Conservation (phyloP, 1,284 basidiomycete genomes). For the Naganishia sp. region DNA sequence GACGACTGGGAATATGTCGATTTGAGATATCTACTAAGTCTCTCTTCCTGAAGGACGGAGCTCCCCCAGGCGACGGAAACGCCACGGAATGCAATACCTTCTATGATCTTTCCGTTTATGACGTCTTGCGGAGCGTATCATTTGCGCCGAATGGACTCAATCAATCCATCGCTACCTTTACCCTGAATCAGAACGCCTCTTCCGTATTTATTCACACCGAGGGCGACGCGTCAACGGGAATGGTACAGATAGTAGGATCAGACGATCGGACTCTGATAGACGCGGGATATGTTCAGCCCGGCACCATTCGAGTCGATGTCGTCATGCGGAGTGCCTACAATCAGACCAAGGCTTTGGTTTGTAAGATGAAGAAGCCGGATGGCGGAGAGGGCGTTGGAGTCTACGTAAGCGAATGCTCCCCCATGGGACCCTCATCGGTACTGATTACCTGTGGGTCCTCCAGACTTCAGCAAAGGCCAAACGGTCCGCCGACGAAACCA, state of each 20-base stretch:
- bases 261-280: slow-evolving; percentile 40
- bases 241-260: slow-evolving; percentile 47
- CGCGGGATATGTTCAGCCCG: slow-evolving; percentile 40
- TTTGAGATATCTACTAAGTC: slow-evolving; percentile 12
- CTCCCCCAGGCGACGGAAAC: slow-evolving; percentile 42
- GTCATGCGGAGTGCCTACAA: slow-evolving; percentile 38
- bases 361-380: slow-evolving; percentile 41
- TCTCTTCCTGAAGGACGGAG: slow-evolving; percentile 37
- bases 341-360: slow-evolving; percentile 42
- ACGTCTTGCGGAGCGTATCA: slow-evolving; percentile 37
- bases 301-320: slow-evolving; percentile 47
- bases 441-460: not conserved
- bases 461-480: slow-evolving; percentile 25
- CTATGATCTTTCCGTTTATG: slow-evolving; percentile 12
- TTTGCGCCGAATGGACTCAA: slow-evolving; percentile 41
- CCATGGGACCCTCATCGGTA: not conserved
- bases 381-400: slow-evolving; percentile 48
- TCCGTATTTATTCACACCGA: slow-evolving; percentile 42
- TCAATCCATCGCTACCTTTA: slow-evolving; percentile 35
- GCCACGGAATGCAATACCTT: slow-evolving; percentile 45
- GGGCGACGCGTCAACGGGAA: slow-evolving; percentile 48
- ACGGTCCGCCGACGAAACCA: slow-evolving; percentile 24
- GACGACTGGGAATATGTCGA: not conserved
- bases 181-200: slow-evolving; percentile 36
- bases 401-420: slow-evolving; percentile 43